Conservation (phyloP, 768 basidiomycete species). For the Cystobasidiopsis lactophilus region DNA sequence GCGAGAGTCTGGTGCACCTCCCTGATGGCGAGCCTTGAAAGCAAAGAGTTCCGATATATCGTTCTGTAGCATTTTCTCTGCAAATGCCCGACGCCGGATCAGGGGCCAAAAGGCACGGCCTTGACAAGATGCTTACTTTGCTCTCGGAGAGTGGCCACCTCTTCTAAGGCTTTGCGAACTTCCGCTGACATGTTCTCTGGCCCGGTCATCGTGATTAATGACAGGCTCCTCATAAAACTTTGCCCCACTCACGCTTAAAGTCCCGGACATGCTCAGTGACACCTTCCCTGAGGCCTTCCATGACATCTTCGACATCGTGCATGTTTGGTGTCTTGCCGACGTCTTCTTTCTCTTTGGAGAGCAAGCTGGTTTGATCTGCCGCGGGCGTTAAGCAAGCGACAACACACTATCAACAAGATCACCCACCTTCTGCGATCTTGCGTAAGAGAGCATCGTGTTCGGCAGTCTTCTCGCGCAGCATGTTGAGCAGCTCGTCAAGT, state of each 20-base stretch:
- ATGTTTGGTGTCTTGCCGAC: not conserved
- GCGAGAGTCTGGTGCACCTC: no score
- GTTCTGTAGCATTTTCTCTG: no score
- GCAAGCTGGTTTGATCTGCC: not conserved
- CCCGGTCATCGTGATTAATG: not conserved
- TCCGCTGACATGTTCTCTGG: constrained; percentile 4
- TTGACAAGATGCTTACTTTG: constrained; percentile 10
- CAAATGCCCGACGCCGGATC: no score
- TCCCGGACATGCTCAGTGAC: not conserved
- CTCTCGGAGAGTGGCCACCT: constrained; percentile 5
- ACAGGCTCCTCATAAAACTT: not conserved
- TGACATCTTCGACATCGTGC: not conserved
- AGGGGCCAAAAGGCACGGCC: no score
- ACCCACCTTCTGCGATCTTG: constrained; percentile 1
- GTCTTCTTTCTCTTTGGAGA: not conserved
- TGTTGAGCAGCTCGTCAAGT: not conserved
- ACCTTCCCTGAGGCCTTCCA: not conserved
- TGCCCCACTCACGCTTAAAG: not conserved
- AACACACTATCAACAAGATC: not conserved
- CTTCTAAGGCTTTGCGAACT: constrained; percentile 6
- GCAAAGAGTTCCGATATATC: constrained; percentile 8
- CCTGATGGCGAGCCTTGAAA: constrained; percentile 5
- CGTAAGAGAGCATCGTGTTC: not conserved
- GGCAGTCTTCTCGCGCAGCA: not conserved
- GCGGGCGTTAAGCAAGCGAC: not conserved